Evolutionary conservation across 2,329 filamentous ascomycete species (phyloP), one percentile per base, ranked within the genome.

Genomic region (Diplodia seriata): DNA sequence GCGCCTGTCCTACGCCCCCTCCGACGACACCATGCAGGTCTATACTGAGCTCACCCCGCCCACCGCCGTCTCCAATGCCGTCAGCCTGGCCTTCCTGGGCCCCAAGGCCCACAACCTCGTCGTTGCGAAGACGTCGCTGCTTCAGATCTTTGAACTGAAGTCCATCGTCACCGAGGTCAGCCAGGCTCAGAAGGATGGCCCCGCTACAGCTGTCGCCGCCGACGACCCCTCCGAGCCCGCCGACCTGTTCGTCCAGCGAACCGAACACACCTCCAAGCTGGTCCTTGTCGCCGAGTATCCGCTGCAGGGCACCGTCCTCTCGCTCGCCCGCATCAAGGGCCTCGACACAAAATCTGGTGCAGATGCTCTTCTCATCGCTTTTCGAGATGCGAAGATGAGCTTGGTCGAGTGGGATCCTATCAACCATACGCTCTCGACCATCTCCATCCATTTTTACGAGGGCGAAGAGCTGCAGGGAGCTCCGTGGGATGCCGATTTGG

Each of bases 391-490:
- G 51, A 97, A 97, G 81, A 86, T 98, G 76, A 96, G 92, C 79
- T 84, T 99, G 78, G 85, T 97, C 67, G 92, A 97, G 81, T 99
- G 95, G 95, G 92, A 98, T 77, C 89, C 92, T 9, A 88, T 91
- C 76, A 89, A 88, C 72, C 86, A 91, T 79, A 87, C 87, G 63
- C 89, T 98, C 73, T 89, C 90, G 73, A 98, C 94, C 65, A 88
- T 95, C 70, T 98, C 94, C 63, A 94, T 99, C 74, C 95, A 99
- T 82, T 98, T 94, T 84, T 99, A 98, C 81, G 95, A 99, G 79
- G 92, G 95, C 77, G 94, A 97, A 76, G 94, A 97, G 76, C 84
- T 94, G 70, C 88, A 91, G 72, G 89, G 90, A 65, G 91, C 88
- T 70, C 94, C 94, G 0, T 97, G 93, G 90, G 89, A 91, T 62